Evolutionary conservation across 2,329 filamentous ascomycete species (phyloP), one percentile per base, ranked within the genome.

Genomic region (Colletotrichum sp.): DNA sequence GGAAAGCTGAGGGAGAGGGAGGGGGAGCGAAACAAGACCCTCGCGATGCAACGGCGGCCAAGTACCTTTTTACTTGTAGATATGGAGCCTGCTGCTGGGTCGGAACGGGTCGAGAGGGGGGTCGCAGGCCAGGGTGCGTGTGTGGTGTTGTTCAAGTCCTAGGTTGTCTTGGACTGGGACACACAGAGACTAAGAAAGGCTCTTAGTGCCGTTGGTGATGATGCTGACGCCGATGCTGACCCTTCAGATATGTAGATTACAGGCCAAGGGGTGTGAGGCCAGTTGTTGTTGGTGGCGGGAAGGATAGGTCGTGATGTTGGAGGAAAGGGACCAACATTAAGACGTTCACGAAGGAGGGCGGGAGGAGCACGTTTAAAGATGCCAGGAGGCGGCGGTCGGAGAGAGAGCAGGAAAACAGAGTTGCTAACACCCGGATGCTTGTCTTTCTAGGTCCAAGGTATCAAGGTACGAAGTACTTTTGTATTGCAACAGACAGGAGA

Each of bases 11-110:
- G 22, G 28, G 34, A 25, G 18, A 15, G 43, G 58, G 22, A 34
- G 6, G 18, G 52, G 58, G 58, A 27, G 52, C 34, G 36, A 68
- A 48, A 39, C 58, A 18, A 39, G 43, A 64, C 34, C 67, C 67
- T 75, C 74, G 70, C 70, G 74, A 75, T 74, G 65, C 58, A 69
- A 74, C 64, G 70, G 56, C 64, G 30, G 64, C 70, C 70, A 60
- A 58, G 74, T 75, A 73, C 64, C 70, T 65, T 69, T 73, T 65
- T 52, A 52, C 43, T 52, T 52, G 43, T 52, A 58, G 70, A 75
- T 66, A 72, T 73, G 69, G 73, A 73, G 72, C 55, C 67, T 27
- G 15, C 18, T n/a, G 36, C 55, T 62, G 70, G 67, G 67, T 62
- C 67, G 56, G 55, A 62, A 73, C 39, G 71, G 39, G 70, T 67